Base-by-base conservation (phyloP, 345 rosid genomes). In the Linum tenue region DNA sequence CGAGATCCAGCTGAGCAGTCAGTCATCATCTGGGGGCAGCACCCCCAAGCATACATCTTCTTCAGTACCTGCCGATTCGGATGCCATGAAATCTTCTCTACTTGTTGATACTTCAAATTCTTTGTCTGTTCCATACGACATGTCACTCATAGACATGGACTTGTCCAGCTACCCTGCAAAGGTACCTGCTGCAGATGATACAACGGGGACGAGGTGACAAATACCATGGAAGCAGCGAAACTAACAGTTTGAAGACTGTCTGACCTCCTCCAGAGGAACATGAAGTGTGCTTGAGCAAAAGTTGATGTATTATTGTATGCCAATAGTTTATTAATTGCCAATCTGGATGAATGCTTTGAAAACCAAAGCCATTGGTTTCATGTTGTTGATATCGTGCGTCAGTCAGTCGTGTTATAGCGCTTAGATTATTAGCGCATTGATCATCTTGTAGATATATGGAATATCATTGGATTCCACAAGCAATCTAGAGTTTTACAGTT, bases 91-190 rank as follows among this genome's bases (percentile, higher is more conserved):
- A 73, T 84, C 96, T 70, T 83, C 96, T 0, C 75, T 81, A 71
- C 87, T 90, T 55, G 72, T 86, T 38, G 95, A 90, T 64, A 60
- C 81, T 60, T 79, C 96, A 37, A 77, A 80, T 66, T 73, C 89
- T 7, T 66, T 63, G 36, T 68, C 89, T 15, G 71, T 76, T 17
- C 72, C 89, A 55, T 88, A 87, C 63, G 97, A 91, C 78, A 81
- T 89, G 91, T 80, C 96, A 3, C 90, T 94, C 58, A 79, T 94
- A 39, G 99, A 94, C 81, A 76, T 91, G 42, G 97, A 94, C 77
- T 69, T 95, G 77, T 85, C 92, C 48, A 83, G 74, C 73, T 90
- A 89, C 73, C 89, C 95, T 10, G 74, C 80, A 48, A 80, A 86
- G 67, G 96, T 91, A 22, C 92, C 94, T 55, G 84, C 95, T 60